Conservation (phyloP, 306 rosid species). For the Cicer chorassanicum region DNA sequence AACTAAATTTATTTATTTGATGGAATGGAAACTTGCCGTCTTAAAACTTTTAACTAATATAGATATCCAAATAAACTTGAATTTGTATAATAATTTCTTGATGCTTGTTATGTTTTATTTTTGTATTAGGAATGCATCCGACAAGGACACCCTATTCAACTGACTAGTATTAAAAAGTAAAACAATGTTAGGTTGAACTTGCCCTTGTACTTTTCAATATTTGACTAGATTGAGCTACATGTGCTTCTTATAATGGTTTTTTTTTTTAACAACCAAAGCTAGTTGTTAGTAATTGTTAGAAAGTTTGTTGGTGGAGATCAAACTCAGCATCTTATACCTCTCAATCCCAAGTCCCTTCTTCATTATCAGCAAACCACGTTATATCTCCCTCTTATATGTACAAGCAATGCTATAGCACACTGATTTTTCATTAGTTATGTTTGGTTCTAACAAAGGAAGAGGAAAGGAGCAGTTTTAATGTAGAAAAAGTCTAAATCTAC, state of each 20-base stretch:
- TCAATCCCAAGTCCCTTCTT: no score
- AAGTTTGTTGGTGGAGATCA: no score
- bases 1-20: neutral
- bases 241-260: slow-evolving; percentile 7
- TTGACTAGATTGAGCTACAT: slow-evolving; percentile 18
- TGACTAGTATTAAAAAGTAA: neutral
- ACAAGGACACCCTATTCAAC: neutral
- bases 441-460: no score
- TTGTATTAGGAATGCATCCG: neutral
- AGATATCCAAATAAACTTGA: neutral
- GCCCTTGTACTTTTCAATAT: neutral
- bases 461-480: no score
- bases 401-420: neutral
- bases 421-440: neutral
- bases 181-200: slow-evolving; percentile 1
- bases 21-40: neutral
- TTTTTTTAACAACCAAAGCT: no score
- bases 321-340: no score
- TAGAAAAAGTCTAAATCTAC: no score
- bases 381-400: neutral
- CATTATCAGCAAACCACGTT: no score
- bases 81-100: neutral
- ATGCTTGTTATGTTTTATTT: neutral
- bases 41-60: neutral
- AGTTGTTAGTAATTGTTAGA: no score